These are phyloP conservation scores for Hortaea sp. DNA, from an alignment of 2,329 filamentous ascomycete species.

Conservation along the genomic window DNA sequence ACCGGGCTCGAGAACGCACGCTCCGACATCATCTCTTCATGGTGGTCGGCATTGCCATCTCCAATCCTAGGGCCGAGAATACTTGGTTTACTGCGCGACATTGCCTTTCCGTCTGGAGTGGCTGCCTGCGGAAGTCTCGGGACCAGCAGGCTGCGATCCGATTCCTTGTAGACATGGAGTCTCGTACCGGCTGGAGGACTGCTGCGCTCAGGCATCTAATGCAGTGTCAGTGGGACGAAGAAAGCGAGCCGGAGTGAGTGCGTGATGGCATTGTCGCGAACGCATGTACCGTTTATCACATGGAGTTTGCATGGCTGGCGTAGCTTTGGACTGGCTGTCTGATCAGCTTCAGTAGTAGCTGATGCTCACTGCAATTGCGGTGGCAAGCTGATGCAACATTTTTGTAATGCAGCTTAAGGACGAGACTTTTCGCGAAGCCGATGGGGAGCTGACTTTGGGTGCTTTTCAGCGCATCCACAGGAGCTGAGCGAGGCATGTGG, in stretches of 20 bases:
- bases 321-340: too few relatives aligned
- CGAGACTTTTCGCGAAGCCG: too few relatives aligned
- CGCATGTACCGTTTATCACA: too few relatives aligned
- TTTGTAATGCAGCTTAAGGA: too few relatives aligned
- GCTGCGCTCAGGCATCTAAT: slow-evolving; percentile 4
- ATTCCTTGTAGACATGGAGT: slow-evolving; percentile 6
- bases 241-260: slow-evolving; percentile 1
- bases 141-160: slow-evolving; percentile 7
- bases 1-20: slow-evolving; percentile 2
- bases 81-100: slow-evolving; percentile 12
- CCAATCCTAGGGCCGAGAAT: slow-evolving; percentile 9
- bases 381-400: too few relatives aligned
- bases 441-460: too few relatives aligned
- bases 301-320: too few relatives aligned
- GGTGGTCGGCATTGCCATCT: slow-evolving; percentile 8
- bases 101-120: slow-evolving; percentile 10
- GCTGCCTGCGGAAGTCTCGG: slow-evolving; percentile 2
- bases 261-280: neutral
- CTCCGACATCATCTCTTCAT: slow-evolving; percentile 6
- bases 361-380: too few relatives aligned
- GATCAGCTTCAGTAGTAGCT: too few relatives aligned
- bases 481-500: too few relatives aligned
- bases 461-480: too few relatives aligned
- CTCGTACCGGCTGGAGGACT: slow-evolving; percentile 6
- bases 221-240: slow-evolving; percentile 6